Conservation (phyloP, 192 early-diverging fungal genomes). For the Entomortierella beljakovae region DNA sequence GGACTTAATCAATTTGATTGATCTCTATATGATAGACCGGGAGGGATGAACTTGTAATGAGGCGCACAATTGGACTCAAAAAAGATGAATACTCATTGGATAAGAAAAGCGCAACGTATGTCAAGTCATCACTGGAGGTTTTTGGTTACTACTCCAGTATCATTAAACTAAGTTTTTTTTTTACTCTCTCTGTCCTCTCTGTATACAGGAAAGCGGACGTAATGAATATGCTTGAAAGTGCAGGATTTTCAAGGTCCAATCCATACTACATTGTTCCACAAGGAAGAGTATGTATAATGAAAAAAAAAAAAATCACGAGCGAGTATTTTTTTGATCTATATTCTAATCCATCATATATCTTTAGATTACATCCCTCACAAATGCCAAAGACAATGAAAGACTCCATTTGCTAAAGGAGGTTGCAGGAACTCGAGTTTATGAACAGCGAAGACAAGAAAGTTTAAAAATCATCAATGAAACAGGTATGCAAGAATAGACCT, state of each 20-base stretch:
- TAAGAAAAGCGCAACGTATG: constrained; percentile 87
- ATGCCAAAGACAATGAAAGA: constrained; percentile 93
- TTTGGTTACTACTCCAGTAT: not conserved
- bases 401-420: constrained; percentile 95
- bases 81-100: constrained; percentile 99
- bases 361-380: constrained; percentile 91
- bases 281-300: constrained; percentile 80
- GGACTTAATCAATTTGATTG: not conserved
- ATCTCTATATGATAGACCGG: constrained; percentile 69
- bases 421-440: constrained; percentile 97
- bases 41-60: constrained; percentile 88
- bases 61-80: constrained; percentile 95
- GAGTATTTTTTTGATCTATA: not conserved
- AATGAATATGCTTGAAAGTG: constrained; percentile 92
- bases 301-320: not conserved
- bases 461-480: constrained; percentile 95
- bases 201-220: constrained; percentile 86
- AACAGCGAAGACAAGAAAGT: constrained; percentile 89
- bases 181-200: not conserved
- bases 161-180: not conserved
- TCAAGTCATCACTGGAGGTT: not conserved
- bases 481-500: constrained; percentile 52
- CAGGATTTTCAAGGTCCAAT: constrained; percentile 96
- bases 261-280: constrained; percentile 99
- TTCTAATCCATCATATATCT: not conserved